Percentiles rank a stretch among this genome's conserved stretches.
phyloP scores from a whole-genome alignment of 768 basidiomycete species.

The Imleria badia region DNA sequence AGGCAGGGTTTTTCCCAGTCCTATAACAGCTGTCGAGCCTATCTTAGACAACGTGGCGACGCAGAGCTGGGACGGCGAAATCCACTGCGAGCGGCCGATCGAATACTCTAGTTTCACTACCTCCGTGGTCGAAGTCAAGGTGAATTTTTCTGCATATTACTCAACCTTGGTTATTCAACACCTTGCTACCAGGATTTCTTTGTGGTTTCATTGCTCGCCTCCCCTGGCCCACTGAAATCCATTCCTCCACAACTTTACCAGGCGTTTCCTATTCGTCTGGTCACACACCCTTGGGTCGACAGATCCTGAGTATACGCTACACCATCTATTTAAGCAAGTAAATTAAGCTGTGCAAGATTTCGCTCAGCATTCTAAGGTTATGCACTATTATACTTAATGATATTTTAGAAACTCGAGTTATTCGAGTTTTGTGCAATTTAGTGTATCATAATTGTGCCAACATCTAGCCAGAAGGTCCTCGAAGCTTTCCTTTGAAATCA shows the following conservation, averaged over 20 bases:
- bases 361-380: background rate
- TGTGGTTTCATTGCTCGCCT: conserved; percentile 44
- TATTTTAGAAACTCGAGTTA: background rate
- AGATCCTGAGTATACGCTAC: conserved; percentile 18
- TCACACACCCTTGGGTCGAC: conserved; percentile 55
- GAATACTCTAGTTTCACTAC: conserved; percentile 51
- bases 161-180: background rate
- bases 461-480: too few relatives aligned
- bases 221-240: conserved; percentile 34
- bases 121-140: conserved; percentile 50
- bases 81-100: conserved; percentile 40
- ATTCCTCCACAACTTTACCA: conserved; percentile 42
- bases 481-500: too few relatives aligned
- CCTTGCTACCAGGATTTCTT: conserved; percentile 54
- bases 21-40: conserved; percentile 39
- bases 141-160: conserved; percentile 22
- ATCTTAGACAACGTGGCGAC: conserved; percentile 32
- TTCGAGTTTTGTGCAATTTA: background rate
- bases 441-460: too few relatives aligned
- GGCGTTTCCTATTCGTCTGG: conserved; percentile 57
- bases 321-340: conserved; percentile 19
- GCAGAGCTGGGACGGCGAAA: conserved; percentile 64
- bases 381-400: conserved; percentile 8
- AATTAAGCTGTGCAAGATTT: conserved; percentile 10
- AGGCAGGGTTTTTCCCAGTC: conserved; percentile 39